Conservation (phyloP, 2,329 filamentous ascomycete genomes). For the Teratosphaeria gauchensis region DNA sequence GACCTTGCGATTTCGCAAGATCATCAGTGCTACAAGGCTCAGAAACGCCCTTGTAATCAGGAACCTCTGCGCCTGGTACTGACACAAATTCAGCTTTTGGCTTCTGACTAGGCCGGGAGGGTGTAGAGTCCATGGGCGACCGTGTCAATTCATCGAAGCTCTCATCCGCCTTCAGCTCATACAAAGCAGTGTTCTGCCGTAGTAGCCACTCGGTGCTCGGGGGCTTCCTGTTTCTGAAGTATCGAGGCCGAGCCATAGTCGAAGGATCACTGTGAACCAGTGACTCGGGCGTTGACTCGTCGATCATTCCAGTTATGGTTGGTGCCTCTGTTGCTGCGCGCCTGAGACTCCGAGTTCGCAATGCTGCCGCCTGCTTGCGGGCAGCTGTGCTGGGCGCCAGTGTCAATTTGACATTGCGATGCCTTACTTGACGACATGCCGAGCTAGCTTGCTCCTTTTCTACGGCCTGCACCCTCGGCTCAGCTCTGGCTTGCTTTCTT, state of each 20-base stretch:
- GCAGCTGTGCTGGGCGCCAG: conserved; percentile 10
- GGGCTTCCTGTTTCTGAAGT: neutral
- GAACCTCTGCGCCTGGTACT: neutral
- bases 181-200: conserved; percentile 1
- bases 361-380: conserved; percentile 8
- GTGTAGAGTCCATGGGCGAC: conserved; percentile 1
- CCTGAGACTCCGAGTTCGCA: conserved; percentile 6
- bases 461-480: neutral
- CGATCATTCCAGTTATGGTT: neutral
- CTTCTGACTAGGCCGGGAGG: neutral
- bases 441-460: conserved; percentile 5
- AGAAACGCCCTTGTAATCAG: neutral
- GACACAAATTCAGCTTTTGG: neutral
- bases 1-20: neutral
- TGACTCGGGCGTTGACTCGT: conserved; percentile 1
- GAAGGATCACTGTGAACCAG: neutral
- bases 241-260: neutral
- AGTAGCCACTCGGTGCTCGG: conserved; percentile 4
- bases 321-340: neutral
- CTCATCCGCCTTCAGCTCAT: conserved; percentile 4
- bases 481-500: neutral
- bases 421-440: conserved; percentile 1
- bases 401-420: conserved; percentile 2
- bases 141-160: conserved; percentile 5
- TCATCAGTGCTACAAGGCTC: neutral